Evolutionary conservation across 1,284 basidiomycete species (phyloP).

Genomic region (Fistulinella cinereoalba): DNA sequence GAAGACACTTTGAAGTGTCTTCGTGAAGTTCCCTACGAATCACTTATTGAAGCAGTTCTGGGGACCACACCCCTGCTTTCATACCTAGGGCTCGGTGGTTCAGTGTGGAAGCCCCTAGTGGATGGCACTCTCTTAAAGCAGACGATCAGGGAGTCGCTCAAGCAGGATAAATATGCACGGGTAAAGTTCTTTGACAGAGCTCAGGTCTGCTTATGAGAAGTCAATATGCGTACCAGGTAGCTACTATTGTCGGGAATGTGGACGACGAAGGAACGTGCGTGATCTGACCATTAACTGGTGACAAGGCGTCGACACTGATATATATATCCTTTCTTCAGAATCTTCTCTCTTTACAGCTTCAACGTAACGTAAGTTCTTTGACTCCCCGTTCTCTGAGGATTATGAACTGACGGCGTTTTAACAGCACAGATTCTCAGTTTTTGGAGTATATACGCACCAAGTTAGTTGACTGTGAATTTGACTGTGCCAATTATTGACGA

Average conservation of each 20-base stretch:
- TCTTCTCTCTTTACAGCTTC: slow-evolving; percentile 14
- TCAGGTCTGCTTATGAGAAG: neutral
- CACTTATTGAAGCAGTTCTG: slow-evolving; percentile 7
- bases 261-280: slow-evolving; percentile 35
- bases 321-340: slow-evolving; percentile 1
- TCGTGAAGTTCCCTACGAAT: slow-evolving; percentile 31
- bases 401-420: neutral
- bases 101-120: slow-evolving; percentile 14
- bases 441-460: slow-evolving; percentile 13
- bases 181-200: neutral
- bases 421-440: slow-evolving; percentile 17
- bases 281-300: no score
- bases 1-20: slow-evolving; percentile 42
- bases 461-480: neutral
- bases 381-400: neutral
- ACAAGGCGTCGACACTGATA: neutral
- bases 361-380: slow-evolving; percentile 13
- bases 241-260: slow-evolving; percentile 25
- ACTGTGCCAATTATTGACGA: neutral
- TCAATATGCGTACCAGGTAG: slow-evolving; percentile 18
- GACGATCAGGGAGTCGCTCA: slow-evolving; percentile 8
- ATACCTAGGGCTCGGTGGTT: slow-evolving; percentile 10
- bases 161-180: slow-evolving; percentile 13
- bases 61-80: slow-evolving; percentile 13
- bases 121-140: slow-evolving; percentile 14